Base-by-base conservation (phyloP, 306 rosid genomes). In the cucumber (Cucumis sativus) region DNA sequence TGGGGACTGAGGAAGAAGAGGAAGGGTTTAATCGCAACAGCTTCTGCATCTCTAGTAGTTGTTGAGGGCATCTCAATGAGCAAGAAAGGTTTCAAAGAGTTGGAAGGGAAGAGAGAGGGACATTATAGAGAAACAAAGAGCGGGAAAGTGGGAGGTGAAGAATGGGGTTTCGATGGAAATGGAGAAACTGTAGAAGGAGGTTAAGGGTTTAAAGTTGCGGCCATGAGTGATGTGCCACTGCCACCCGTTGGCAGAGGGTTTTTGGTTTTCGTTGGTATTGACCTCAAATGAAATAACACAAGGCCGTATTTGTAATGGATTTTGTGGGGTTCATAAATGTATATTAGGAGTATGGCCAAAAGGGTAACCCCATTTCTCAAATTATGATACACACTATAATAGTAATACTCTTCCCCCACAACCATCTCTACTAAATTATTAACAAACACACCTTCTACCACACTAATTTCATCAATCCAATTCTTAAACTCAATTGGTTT, bases 31-130 rank as follows among this genome's bases (percentile, higher is more conserved):
- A 78, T 35, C 93, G 90, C 71, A 87, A 81, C 84, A 91, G 86
- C 76, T 89, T 91, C 91, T 84, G 93, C 97, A 91, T 91, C 72
- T 21, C 91, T 86, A 37, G 74, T 85, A 41, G 76, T 85, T 55
- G 63, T 64, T 64, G 70, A 64, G 21, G 79, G 96, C 96, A 91
- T 91, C 80, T 91, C 90, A 83, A 80, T 9, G 9, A 47, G 33
- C 76, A 56, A 41, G 25, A 23, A 40, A 75, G 43, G 66, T 47
- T 40, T 37, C 23, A 30, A 11, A 14, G 28, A 2, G 33, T 65
- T 10, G 30, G 11, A 8, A 23, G 8, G 20, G 30, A 4, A 33
- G 5, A 58, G 39, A n/a, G 55, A 20, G 23, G 10, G 10, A 66
- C 23, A 25, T 28, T 28, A 28, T 13, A 2, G 17, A 39, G 52